A percentile compares a stretch with the other conserved stretches of the same genome.
Conservation (phyloP, 2,329 filamentous ascomycete genomes). For the Penicillium occitanis region DNA sequence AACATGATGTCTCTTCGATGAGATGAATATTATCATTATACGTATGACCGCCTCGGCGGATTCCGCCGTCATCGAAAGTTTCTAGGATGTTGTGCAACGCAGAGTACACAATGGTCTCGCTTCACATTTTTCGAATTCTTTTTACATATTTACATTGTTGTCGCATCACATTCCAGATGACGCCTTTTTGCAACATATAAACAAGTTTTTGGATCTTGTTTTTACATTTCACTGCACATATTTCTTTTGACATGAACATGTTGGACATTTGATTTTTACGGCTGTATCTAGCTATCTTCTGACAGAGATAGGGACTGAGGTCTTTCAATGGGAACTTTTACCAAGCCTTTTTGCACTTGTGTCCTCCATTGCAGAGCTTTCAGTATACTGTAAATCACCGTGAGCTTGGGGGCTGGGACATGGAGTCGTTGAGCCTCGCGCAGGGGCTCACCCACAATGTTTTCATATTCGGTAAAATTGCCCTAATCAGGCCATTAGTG, state of each 20-base stretch:
- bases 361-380: constrained; percentile 19
- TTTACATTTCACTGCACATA: constrained; percentile 12
- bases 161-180: background rate
- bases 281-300: constrained; percentile 17
- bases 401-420: constrained; percentile 38
- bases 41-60: background rate
- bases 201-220: constrained; percentile 3
- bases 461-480: constrained; percentile 57
- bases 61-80: background rate
- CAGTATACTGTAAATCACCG: constrained; percentile 18
- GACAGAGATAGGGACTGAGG: constrained; percentile 8
- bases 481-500: constrained; percentile 35
- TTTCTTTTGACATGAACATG: constrained; percentile 5
- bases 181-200: background rate
- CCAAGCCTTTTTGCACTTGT: constrained; percentile 10
- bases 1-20: background rate
- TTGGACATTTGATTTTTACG: background rate
- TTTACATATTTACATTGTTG: background rate
- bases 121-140: background rate
- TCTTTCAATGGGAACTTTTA: constrained; percentile 17
- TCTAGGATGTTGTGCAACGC: background rate
- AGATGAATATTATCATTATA: background rate
- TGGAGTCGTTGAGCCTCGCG: constrained; percentile 49
- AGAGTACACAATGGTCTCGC: background rate
- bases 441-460: constrained; percentile 55